These are phyloP conservation scores for Fusarium keratoplasticum DNA, from an alignment of 2,329 filamentous ascomycete genomes.

Conservation along the genomic window DNA sequence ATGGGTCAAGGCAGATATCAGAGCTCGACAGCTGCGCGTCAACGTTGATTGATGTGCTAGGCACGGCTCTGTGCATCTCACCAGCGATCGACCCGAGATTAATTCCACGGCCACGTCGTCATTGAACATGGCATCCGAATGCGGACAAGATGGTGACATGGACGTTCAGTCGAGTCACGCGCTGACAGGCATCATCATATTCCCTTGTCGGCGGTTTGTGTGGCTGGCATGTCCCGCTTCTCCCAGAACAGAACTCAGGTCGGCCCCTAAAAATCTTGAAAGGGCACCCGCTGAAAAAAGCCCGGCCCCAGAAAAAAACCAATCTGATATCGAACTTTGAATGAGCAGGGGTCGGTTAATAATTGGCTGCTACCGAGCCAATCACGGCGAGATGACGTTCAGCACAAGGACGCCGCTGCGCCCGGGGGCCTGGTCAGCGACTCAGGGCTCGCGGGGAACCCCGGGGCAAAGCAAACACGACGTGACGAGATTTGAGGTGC, in stretches of 20 bases:
- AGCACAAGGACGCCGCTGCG: slow-evolving; percentile 40
- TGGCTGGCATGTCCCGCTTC: slow-evolving; percentile 38
- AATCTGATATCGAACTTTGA: slow-evolving; percentile 52
- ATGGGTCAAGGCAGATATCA: background rate
- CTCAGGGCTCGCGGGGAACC: slow-evolving; percentile 43
- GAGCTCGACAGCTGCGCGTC: background rate
- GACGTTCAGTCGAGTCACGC: slow-evolving; percentile 40
- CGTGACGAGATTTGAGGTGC: slow-evolving; percentile 14
- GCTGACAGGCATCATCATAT: slow-evolving; percentile 38
- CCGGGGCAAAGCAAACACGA: slow-evolving; percentile 23
- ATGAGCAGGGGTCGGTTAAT: slow-evolving; percentile 47
- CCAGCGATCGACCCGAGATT: background rate
- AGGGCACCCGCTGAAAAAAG: slow-evolving; percentile 2
- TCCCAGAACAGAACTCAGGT: background rate
- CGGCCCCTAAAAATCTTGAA: slow-evolving; percentile 37
- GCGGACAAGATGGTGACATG: slow-evolving; percentile 39
- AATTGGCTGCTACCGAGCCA: slow-evolving; percentile 45
- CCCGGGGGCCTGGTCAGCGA: slow-evolving; percentile 39
- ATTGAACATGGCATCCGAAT: slow-evolving; percentile 33
- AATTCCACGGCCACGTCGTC: slow-evolving; percentile 35
- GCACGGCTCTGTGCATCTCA: background rate
- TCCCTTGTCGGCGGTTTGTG: slow-evolving; percentile 27
- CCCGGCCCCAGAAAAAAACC: slow-evolving; percentile 40
- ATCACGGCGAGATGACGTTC: slow-evolving; percentile 51
- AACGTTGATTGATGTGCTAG: background rate